Base-by-base conservation (phyloP, 2,329 filamentous ascomycete genomes). In the Shiraia bambusicola region DNA sequence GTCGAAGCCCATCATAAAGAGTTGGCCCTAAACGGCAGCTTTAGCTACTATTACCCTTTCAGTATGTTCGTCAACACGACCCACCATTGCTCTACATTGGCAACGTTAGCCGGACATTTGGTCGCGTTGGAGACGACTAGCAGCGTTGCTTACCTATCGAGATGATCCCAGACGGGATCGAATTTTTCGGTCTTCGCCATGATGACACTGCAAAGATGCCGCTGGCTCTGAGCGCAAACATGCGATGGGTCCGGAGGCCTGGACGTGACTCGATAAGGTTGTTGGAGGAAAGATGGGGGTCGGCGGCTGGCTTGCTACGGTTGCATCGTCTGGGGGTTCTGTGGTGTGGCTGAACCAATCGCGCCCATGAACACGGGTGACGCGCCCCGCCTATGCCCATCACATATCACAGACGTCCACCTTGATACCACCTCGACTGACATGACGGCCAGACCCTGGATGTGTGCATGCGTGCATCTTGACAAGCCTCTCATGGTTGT, bases 1-100 rank as follows among this genome's bases (percentile, higher is more conserved):
- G 75, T 93, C 87, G 76, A 88, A 94, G 66, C 87, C 87, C 84
- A 90, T 88, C 67, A 87, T 85, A 68, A 89, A 77, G 74, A 84
- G 80, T 75, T 89, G 86, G 47, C 86, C 86, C 74, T 88, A 83
- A 77, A 81, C 84, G 60, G 47, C 53, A 53, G 37, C 44, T 35
- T 63, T 59, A 65, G 61, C 56, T 49, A 50, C 42, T 47, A 50
- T 41, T 47, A 36, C 52, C 52, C 54, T 42, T 36, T 45, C 36
- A 45, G 43, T 40, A 28, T 34, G 15, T 38, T 36, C 42, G 40
- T 41, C 46, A 22, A 39, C 42, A 46, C 50, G 49, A 61, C 64
- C 50, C 57, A 70, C 73, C 61, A 77, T 67, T 40, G 72, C 72
- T 63, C 71, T 74, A 60, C 58, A 64, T 59, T 49, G 54, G 47